Percentiles rank a stretch among this genome's conserved stretches.
Evolutionary conservation across 2,329 filamentous ascomycete genomes (phyloP).

Genomic region (Corniculantispora saksenae): DNA sequence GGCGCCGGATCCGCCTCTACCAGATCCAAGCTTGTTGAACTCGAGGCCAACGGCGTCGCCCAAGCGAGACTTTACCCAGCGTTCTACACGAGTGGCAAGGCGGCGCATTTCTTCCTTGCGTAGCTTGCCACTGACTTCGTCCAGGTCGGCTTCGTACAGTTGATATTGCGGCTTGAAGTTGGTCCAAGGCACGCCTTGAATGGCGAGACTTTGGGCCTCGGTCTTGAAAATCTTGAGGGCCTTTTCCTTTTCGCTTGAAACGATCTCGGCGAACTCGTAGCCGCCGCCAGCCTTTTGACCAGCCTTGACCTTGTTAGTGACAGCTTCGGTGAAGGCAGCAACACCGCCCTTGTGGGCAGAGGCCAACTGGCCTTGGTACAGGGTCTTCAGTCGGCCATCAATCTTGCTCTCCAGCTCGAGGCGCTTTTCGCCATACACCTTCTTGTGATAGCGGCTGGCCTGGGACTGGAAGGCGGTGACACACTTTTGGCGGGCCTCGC

Average conservation of each 20-base stretch:
- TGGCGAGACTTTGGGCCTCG: constrained; percentile 71
- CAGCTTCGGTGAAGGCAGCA: constrained; percentile 80
- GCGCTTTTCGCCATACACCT: constrained; percentile 84
- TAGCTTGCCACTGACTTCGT: constrained; percentile 80
- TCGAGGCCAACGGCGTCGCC: constrained; percentile 87
- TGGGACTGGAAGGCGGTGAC: constrained; percentile 86
- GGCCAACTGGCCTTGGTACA: constrained; percentile 85
- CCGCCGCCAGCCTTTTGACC: constrained; percentile 88
- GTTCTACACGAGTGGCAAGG: constrained; percentile 84
- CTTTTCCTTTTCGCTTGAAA: constrained; percentile 76
- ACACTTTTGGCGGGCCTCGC: constrained; percentile 68
- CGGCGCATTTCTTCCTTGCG: constrained; percentile 96
- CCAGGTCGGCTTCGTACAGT: constrained; percentile 86
- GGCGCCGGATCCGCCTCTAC: constrained; percentile 77
- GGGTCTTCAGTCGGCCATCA: constrained; percentile 80
- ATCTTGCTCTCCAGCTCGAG: constrained; percentile 84
- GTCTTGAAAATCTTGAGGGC: constrained; percentile 74
- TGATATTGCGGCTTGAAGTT: constrained; percentile 78
- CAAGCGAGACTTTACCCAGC: constrained; percentile 87
- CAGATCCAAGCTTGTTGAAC: constrained; percentile 93
- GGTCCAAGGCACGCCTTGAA: constrained; percentile 83
- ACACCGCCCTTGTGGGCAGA: constrained; percentile 90
- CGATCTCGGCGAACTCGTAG: constrained; percentile 96
- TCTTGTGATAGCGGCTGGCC: constrained; percentile 94
- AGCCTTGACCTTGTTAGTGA: constrained; percentile 81